Evolutionary conservation across 306 rosid genomes (phyloP).

Genomic region (Dicorynia guianensis): DNA sequence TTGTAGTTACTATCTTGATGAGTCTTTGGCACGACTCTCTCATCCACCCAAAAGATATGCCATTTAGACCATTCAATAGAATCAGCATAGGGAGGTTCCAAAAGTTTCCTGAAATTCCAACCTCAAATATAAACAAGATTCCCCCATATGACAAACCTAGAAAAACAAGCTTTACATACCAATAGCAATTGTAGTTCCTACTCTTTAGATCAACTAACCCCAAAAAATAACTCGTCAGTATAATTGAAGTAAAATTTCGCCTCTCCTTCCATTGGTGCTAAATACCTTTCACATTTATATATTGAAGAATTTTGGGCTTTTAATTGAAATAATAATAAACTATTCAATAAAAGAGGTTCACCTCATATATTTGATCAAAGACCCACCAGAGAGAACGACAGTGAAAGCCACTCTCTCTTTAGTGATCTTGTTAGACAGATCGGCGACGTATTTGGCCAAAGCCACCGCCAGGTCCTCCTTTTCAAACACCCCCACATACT

Average conservation of each 20-base stretch:
- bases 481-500: constrained; percentile 68
- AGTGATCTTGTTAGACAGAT: constrained; percentile 69
- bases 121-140: constrained; percentile 12
- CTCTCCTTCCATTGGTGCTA: too few species aligned
- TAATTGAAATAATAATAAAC: background rate
- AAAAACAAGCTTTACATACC: background rate
- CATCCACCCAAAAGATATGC: constrained; percentile 96
- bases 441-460: constrained; percentile 84
- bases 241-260: background rate
- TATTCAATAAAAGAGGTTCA: background rate
- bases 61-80: constrained; percentile 84
- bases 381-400: constrained; percentile 90
- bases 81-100: constrained; percentile 72
- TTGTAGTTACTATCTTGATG: constrained; percentile 94
- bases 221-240: background rate
- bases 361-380: constrained; percentile 73
- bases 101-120: constrained; percentile 68
- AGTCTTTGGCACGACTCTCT: constrained; percentile 92
- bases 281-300: too few species aligned
- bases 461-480: constrained; percentile 64
- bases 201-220: background rate
- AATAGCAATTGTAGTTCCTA: background rate
- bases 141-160: background rate
- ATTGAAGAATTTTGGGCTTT: background rate
- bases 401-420: constrained; percentile 75